phyloP scores from a whole-genome alignment of 2,329 filamentous ascomycete species.

The Chaetomium strumarium region DNA sequence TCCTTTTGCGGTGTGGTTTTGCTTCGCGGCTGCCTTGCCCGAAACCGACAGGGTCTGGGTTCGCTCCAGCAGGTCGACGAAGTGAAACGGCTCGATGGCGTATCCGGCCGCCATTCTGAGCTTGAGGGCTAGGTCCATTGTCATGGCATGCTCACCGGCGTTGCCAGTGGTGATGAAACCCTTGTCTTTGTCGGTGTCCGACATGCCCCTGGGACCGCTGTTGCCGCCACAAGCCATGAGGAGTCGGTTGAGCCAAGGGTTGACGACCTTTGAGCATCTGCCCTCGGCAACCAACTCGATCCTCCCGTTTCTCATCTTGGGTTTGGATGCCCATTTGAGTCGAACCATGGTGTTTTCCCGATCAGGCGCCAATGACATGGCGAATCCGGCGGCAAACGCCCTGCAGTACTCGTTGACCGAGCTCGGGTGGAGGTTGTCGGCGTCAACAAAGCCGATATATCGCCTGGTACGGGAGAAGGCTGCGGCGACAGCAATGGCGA shows the following conservation, averaged over 20 bases:
- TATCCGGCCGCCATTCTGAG: constrained; percentile 29
- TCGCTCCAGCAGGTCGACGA: constrained; percentile 27
- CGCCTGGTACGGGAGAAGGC: constrained; percentile 17
- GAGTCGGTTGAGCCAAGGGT: constrained; percentile 29
- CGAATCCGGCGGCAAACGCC: constrained; percentile 29
- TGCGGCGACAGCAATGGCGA: constrained; percentile 29
- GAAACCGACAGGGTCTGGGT: not conserved
- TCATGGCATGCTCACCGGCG: constrained; percentile 33
- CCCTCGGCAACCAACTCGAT: constrained; percentile 27
- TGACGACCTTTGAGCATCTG: constrained; percentile 29
- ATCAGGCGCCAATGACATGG: constrained; percentile 19
- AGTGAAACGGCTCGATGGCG: constrained; percentile 32
- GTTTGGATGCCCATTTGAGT: constrained; percentile 31
- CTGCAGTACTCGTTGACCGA: constrained; percentile 31
- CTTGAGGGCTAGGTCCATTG: constrained; percentile 32
- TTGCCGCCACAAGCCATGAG: constrained; percentile 7
- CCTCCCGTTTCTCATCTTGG: constrained; percentile 26
- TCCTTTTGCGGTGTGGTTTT: not conserved
- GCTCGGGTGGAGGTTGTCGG: constrained; percentile 29
- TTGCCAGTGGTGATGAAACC: constrained; percentile 30
- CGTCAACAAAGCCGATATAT: constrained; percentile 32
- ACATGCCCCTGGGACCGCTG: not conserved
- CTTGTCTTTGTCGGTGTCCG: not conserved
- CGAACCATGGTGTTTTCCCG: constrained; percentile 28
- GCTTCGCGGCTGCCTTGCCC: not conserved